Evolutionary conservation across 208 protist genomes (phyloP), one percentile per base, ranked within the genome.

Genomic region (Trypanosoma brucei): DNA sequence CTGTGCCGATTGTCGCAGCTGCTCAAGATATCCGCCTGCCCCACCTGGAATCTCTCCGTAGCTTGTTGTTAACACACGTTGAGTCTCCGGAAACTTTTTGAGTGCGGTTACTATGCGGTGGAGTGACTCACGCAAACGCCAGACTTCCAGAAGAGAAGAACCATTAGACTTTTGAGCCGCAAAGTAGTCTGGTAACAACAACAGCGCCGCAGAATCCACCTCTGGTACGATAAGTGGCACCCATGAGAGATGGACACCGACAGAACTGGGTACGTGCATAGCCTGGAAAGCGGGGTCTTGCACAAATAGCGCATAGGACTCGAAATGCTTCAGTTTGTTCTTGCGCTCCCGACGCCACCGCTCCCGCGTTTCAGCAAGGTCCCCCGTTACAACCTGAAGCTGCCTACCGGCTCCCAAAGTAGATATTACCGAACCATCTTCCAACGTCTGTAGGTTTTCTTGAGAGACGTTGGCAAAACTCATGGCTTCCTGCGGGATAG

Each of bases 41-140:
- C 78, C 79, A 36, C 81, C 85, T 11, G 67, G 68, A 1, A 86
- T 62, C 65, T 86, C 89, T 13, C 89, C 89, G 55, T 78, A 91
- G 40, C 56, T 53, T 54, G 50, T 56, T 37, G 72, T 62, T 22
- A 91, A 55, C 4, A 95, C 76, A n/a, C 74, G 76, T 72, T 88
- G 77, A 9, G 78, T 56, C 40, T 70, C 73, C 1, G 79, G 78
- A 40, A 76, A 64, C 51, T 65, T 59, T 37, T 70, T 60, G 55
- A 92, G 70, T 7, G 76, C 75, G 1, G 60, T 63, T 31, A 53
- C 50, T 31, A 85, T 39, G 5, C 65, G 66, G 38, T 72, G 48
- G 3, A 56, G 70, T 22, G 68, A 59, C 66, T 80, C 79, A 36
- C 14, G 22, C 14, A 77, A 54, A 2, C 72, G 73, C 81, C 82